Base-by-base conservation (phyloP, 805 yeast species). In the Wickerhamomyces bovis region DNA sequence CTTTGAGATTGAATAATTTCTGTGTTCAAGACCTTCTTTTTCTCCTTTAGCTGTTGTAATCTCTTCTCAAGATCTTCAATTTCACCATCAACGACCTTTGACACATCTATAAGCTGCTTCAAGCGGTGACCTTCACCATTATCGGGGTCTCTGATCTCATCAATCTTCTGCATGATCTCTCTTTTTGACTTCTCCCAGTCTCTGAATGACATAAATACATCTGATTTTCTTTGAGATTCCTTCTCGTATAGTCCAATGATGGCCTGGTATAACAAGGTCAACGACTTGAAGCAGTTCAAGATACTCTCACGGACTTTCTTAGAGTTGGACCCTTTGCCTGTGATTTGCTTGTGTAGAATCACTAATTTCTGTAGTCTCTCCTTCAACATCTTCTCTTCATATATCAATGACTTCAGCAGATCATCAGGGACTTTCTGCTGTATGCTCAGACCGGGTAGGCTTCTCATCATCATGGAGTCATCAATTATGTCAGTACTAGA, bases 1-100 rank as follows among this genome's bases (percentile, higher is more conserved):
- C 78, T 73, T 50, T 72, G 69, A 0, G 78, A 73, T 11, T 64
- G 64, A 12, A 61, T 62, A 22, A 75, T 71, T 55, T 76, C 80
- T 8, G 43, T 31, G 12, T 52, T 54, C 7, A 76, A 33, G 1
- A 65, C 53, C 2, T 40, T 44, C 41, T 66, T 67, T 50, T 68
- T 72, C 1, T 57, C 55, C 26, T 58, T 60, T 25, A 74, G 56
- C 10, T 61, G 60, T 9, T 39, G 31, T 15, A 76, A 50, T 36
- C 68, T 60, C 10, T 47, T 45, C 47, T 75, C 75, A 21, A 72
- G 48, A 1, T 50, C 57, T 2, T 43, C 47, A 5, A 75, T 72
- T 40, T 76, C 77, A 1, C 39, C 33, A 51, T 73, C 72, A 6
- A 73, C 54, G 0, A 39, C 51, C 1, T 54, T 26, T 1, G 67